Evolutionary conservation across 768 basidiomycete genomes (phyloP), one percentile per base, ranked within the genome.

Genomic region (Daedalea quercina): DNA sequence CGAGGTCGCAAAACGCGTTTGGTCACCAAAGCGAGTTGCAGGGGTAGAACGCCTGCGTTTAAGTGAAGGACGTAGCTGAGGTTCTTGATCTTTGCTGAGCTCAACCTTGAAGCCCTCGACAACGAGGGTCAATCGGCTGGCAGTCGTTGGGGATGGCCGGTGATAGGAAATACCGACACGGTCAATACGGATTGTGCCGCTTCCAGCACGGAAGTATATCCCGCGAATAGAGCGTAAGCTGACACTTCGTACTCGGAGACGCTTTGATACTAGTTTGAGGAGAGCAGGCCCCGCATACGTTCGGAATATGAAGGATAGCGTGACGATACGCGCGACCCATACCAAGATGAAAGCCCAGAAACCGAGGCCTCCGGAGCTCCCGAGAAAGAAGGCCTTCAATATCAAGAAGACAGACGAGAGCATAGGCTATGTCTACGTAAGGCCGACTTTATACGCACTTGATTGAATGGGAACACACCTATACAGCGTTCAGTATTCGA

Each of bases 191-290:
- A 79, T 79, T 24, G 75, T 78, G 50, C 74, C 70, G 46, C 64
- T 67, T 25, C 82, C 82, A 26, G 71, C 72, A 44, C 79, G 76
- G 55, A 87, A 76, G 66, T 84, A 88, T 20, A 90, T 70, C 31
- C 88, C 88, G 50, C 87, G 83, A 54, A 91, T 80, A 19, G 88
- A 91, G 50, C 85, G 79, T 35, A 86, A 70, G 63, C 88, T 90
- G 52, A 90, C 76, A 64, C 84, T 88, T 37, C 82, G 79, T 31
- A 89, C 75, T 26, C 83, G 81, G 54, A 90, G 70, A 58, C 76
- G 76, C 33, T 62, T 67, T n/a, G 84, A 84, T 51, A 81, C 68
- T 41, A 76, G 73, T 47, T 76, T 71, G 28, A 90, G 73, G 43
- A 84, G 64, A 69, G 78, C 82, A 48, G 87, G 87, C 2, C 78